These are phyloP conservation scores for Salix koriyanagi DNA, from an alignment of 345 rosid genomes.

Conservation along the genomic window DNA sequence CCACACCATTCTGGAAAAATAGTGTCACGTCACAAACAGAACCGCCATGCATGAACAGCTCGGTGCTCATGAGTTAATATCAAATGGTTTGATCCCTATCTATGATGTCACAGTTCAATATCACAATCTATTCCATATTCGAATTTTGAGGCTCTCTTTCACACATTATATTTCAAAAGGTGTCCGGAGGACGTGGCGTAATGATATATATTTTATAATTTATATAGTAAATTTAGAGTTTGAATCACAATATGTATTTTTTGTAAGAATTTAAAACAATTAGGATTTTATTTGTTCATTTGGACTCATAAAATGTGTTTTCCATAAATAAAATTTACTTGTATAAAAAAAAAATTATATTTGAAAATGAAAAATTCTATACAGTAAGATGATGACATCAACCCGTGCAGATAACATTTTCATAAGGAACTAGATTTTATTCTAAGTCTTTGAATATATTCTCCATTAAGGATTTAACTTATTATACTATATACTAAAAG, in stretches of 20 bases:
- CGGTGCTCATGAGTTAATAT: neutral
- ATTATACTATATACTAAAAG: too few relatives aligned
- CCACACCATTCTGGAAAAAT: neutral
- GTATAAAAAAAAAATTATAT: too few relatives aligned
- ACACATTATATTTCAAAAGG: neutral
- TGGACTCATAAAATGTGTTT: fast-evolving
- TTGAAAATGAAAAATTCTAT: neutral
- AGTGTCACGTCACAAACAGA: neutral
- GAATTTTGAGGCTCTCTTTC: neutral
- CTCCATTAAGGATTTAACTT: neutral
- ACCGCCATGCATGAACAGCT: neutral
- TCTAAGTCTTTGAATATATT: neutral
- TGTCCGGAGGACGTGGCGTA: fast-evolving
- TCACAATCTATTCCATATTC: neutral
- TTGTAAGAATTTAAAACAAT: too few relatives aligned
- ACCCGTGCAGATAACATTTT: neutral
- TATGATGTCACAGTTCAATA: neutral
- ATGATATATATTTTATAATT: too few relatives aligned
- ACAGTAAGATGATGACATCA: neutral
- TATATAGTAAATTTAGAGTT: fast-evolving
- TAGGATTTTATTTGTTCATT: fast-evolving
- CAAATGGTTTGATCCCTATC: neutral
- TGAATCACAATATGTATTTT: fast-evolving
- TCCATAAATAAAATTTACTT: too few relatives aligned
- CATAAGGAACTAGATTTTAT: neutral